Evolutionary conservation across 78 protist genomes (phyloP).

Genomic region (Tieghemostelium lacteum): DNA sequence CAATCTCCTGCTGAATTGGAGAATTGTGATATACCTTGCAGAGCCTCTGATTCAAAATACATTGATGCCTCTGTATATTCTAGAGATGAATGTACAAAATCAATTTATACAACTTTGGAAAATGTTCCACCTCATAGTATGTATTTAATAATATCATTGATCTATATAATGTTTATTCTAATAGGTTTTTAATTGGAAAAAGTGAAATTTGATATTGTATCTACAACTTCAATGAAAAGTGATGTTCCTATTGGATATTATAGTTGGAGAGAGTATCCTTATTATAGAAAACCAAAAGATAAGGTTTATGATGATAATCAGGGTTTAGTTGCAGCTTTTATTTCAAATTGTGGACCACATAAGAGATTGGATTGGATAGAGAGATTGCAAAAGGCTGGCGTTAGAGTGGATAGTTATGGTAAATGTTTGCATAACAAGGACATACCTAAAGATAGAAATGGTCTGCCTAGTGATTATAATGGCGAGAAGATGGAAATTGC

Average conservation of each 20-base stretch:
- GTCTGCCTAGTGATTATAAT: constrained; percentile 28
- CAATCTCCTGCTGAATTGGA: neutral
- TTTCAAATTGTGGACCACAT: constrained; percentile 71
- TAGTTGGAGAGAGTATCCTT: constrained; percentile 62
- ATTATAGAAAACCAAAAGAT: constrained; percentile 10
- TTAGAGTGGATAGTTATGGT: constrained; percentile 72
- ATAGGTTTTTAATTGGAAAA: too few species aligned
- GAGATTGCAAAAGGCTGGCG: constrained; percentile 15
- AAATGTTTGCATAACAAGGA: constrained; percentile 38
- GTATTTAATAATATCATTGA: neutral
- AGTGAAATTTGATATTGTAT: constrained; percentile 4
- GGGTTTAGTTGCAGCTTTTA: constrained; percentile 74
- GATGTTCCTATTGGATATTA: constrained; percentile 73
- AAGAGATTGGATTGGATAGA: constrained; percentile 48
- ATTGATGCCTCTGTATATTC: neutral
- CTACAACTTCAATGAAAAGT: constrained; percentile 15
- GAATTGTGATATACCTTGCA: constrained; percentile 44
- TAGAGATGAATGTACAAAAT: constrained; percentile 5
- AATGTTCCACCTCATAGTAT: constrained; percentile 23
- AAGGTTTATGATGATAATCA: constrained; percentile 31
- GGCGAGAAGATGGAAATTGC: constrained; percentile 42
- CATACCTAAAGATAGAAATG: neutral
- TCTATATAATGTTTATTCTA: too few species aligned
- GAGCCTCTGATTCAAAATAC: neutral
- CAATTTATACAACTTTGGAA: constrained; percentile 45